These are phyloP conservation scores for Juncus effusus DNA, from an alignment of 176 grass and related monocot genomes.

Conservation along the genomic window DNA sequence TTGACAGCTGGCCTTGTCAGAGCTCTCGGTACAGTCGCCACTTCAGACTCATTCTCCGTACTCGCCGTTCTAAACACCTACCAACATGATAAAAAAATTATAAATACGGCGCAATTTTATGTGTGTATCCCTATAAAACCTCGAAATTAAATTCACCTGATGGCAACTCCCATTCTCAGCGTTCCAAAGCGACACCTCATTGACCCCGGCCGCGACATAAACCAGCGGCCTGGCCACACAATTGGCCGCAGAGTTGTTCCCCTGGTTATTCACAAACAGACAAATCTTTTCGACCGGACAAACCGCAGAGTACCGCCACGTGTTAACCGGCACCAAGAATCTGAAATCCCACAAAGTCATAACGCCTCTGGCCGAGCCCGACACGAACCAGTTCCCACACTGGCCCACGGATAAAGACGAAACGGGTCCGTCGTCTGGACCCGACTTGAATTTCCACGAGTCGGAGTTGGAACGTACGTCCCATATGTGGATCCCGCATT, in stretches of 20 bases:
- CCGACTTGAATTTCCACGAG: slow-evolving; percentile 75
- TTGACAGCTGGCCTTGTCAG: slow-evolving; percentile 50
- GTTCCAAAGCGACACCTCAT: slow-evolving; percentile 93
- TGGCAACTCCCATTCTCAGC: slow-evolving; percentile 96
- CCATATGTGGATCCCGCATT: slow-evolving; percentile 78
- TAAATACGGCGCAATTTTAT: no score
- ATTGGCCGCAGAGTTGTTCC: slow-evolving; percentile 49
- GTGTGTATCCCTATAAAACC: no score
- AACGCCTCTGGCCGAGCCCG: slow-evolving; percentile 88
- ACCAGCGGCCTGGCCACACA: slow-evolving; percentile 65
- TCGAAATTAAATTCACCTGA: slow-evolving; percentile 52
- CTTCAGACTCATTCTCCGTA: slow-evolving; percentile 60
- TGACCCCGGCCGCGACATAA: slow-evolving; percentile 78
- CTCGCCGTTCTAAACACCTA: slow-evolving; percentile 82
- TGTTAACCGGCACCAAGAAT: slow-evolving; percentile 91
- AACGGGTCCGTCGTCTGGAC: slow-evolving; percentile 71
- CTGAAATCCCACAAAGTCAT: slow-evolving; percentile 95
- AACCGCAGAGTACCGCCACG: slow-evolving; percentile 77
- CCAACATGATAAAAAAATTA: slow-evolving; percentile 9
- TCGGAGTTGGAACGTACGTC: slow-evolving; percentile 71
- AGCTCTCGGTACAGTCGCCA: slow-evolving; percentile 40
- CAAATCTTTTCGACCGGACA: slow-evolving; percentile 87
- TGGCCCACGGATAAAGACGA: slow-evolving; percentile 77
- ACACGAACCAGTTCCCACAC: slow-evolving; percentile 95
- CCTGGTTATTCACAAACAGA: slow-evolving; percentile 62